phyloP scores from a whole-genome alignment of 2,329 filamentous ascomycete genomes.

The Magnaporthiopsis rhizophila region DNA sequence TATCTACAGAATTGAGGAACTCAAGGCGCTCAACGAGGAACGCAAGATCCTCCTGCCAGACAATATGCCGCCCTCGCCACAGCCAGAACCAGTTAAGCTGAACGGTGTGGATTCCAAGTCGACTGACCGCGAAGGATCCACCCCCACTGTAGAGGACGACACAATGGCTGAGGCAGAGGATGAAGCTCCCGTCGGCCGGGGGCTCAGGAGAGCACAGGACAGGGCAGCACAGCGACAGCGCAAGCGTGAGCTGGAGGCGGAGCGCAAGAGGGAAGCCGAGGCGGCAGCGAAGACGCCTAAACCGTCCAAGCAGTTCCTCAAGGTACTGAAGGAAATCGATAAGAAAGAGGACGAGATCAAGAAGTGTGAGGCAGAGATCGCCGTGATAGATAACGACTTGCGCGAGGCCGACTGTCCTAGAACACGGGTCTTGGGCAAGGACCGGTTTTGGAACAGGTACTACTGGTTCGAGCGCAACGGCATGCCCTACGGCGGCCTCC shows the following conservation, averaged over 20 bases:
- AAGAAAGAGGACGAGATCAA: slow-evolving; percentile 75
- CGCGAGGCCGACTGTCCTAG: slow-evolving; percentile 90
- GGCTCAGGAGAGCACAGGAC: slow-evolving; percentile 55
- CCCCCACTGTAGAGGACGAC: slow-evolving; percentile 50
- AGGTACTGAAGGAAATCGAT: slow-evolving; percentile 80
- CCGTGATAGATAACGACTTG: slow-evolving; percentile 79
- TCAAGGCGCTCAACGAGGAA: slow-evolving; percentile 63
- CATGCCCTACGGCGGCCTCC: slow-evolving; percentile 89
- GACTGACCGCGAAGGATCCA: slow-evolving; percentile 56
- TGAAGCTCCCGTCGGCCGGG: slow-evolving; percentile 48
- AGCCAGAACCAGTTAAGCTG: slow-evolving; percentile 37
- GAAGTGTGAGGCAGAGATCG: slow-evolving; percentile 78
- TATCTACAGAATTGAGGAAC: slow-evolving; percentile 53
- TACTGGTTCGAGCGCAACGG: slow-evolving; percentile 99
- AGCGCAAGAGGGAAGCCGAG: slow-evolving; percentile 59
- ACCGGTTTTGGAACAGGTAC: slow-evolving; percentile 96
- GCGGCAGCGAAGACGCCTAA: slow-evolving; percentile 60
- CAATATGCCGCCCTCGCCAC: slow-evolving; percentile 59
- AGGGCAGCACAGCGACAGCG: slow-evolving; percentile 69
- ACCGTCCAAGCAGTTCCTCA: slow-evolving; percentile 82
- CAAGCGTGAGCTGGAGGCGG: slow-evolving; percentile 57
- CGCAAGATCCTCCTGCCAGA: slow-evolving; percentile 65
- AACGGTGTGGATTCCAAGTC: slow-evolving; percentile 53
- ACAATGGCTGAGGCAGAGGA: slow-evolving; percentile 59
- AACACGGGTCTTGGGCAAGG: slow-evolving; percentile 81